phyloP scores from a whole-genome alignment of 78 protist species.

The Dictyostelium intermedium region DNA sequence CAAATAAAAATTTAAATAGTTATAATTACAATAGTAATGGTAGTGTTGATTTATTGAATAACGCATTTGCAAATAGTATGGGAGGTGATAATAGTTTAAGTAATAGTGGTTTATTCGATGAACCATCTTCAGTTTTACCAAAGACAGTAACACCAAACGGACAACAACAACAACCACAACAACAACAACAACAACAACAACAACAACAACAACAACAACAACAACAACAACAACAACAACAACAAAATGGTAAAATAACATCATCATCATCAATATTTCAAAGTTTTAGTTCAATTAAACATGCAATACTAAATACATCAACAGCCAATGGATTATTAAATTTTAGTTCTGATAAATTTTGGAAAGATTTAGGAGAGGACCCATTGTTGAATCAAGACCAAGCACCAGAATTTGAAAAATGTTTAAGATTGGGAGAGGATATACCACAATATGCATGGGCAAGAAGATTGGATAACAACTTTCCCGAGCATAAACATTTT shows the following conservation, averaged over 20 bases:
- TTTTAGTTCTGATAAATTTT: conserved; percentile 52
- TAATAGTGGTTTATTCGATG: neutral
- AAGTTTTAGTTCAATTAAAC: conserved; percentile 8
- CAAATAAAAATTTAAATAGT: neutral
- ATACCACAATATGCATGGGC: conserved; percentile 59
- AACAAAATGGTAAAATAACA: neutral
- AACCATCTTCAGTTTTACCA: neutral
- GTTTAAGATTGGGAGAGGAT: conserved; percentile 52
- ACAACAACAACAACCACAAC: too few species aligned
- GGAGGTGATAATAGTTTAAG: conserved; percentile 11
- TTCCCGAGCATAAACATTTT: conserved; percentile 62
- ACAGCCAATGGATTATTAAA: neutral
- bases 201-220: neutral
- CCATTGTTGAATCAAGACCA: neutral
- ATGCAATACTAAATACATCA: neutral
- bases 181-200: neutral
- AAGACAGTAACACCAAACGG: neutral
- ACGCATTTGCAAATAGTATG: neutral
- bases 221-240: neutral
- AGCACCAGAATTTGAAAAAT: conserved; percentile 37
- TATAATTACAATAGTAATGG: neutral
- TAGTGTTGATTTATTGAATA: neutral
- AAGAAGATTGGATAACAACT: conserved; percentile 24
- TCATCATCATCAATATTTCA: neutral
- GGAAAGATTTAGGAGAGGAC: conserved; percentile 39